Base-by-base conservation (phyloP, 2,329 filamentous ascomycete species). In the Helminthosporium solani region DNA sequence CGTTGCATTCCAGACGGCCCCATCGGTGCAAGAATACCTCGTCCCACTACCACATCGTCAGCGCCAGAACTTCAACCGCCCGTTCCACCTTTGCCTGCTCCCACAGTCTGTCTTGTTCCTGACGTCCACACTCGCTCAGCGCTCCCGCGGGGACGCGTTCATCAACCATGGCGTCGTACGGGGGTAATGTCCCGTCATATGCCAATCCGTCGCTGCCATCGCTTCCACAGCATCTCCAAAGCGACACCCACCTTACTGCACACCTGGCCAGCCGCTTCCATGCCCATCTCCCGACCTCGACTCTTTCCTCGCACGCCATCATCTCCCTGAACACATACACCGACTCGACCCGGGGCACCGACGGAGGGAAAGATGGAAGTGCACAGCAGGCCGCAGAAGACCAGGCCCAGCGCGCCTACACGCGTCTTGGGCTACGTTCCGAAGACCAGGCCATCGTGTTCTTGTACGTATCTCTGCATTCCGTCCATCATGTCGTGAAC, bases 371-470 rank as follows among this genome's bases (percentile, higher is more conserved):
- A 64, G 89, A 95, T 60, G 92, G 91, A 28, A 96, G 90, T 74
- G 90, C 90, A 53, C 90, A 91, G 81, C 90, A 86, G 46, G 91
- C 90, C 66, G 90, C 90, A 27, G 92, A 97, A 71, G 91, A 96
- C 61, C 80, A 99, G 66, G 94, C 94, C 18, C 84, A 87, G 53
- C 82, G 90, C 53, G 90, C 92, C 44, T 96, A 86, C 76, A 81
- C 89, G 56, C 82, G 94, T 56, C 76, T 99, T 18, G 92, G 92
- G 38, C 84, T 89, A 52, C 84, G 94, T 42, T 90, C 87, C 2
- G 94, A 99, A 72, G 96, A 95, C 70, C 94, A 99, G 72, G 88
- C 91, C 1, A 77, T 96, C 42, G 79, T 96, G 2, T 97, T 99
- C 61, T 74, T 99, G 90, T 96, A 80, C 77, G 89, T 81, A 30